A percentile compares a stretch with the other conserved stretches of the same genome.
These are phyloP conservation scores for Perkinsus marinus DNA, from an alignment of 169 alveolate species.

Conservation along the genomic window DNA sequence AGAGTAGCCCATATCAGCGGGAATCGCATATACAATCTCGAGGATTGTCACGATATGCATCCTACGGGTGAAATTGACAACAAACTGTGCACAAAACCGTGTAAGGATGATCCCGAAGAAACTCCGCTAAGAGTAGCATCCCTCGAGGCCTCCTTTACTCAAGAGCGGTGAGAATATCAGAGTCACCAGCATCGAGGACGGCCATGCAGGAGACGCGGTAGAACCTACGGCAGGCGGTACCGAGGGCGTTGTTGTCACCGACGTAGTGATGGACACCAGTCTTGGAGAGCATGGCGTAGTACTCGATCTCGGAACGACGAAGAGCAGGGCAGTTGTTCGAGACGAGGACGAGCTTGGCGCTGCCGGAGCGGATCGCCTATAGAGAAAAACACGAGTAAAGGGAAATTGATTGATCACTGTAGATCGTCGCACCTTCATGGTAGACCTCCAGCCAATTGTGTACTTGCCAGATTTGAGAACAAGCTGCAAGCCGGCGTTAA, in stretches of 20 bases:
- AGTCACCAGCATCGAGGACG: slow-evolving; percentile 90
- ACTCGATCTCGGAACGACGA: slow-evolving; percentile 90
- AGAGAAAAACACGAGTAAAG: too few relatives aligned
- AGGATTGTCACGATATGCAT: too few relatives aligned
- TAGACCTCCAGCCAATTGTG: slow-evolving; percentile 83
- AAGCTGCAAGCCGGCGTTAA: slow-evolving; percentile 84
- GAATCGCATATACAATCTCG: too few relatives aligned
- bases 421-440: slow-evolving; percentile 64
- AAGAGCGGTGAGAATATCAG: slow-evolving; percentile 83
- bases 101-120: background rate
- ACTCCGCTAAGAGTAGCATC: background rate
- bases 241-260: slow-evolving; percentile 85
- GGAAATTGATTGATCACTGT: too few relatives aligned
- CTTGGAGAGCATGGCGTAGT: slow-evolving; percentile 92
- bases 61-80: background rate
- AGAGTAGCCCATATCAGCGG: background rate
- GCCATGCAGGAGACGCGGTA: slow-evolving; percentile 88
- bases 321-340: slow-evolving; percentile 89
- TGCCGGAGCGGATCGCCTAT: slow-evolving; percentile 5
- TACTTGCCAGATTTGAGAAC: slow-evolving; percentile 95
- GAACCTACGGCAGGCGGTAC: slow-evolving; percentile 92
- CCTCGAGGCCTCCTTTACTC: slow-evolving; percentile 31
- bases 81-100: background rate
- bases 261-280: slow-evolving; percentile 80
- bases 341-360: slow-evolving; percentile 18